These are phyloP conservation scores for Apophysomyces sp. DNA, from an alignment of 371 early-diverging fungal genomes.

Conservation along the genomic window DNA sequence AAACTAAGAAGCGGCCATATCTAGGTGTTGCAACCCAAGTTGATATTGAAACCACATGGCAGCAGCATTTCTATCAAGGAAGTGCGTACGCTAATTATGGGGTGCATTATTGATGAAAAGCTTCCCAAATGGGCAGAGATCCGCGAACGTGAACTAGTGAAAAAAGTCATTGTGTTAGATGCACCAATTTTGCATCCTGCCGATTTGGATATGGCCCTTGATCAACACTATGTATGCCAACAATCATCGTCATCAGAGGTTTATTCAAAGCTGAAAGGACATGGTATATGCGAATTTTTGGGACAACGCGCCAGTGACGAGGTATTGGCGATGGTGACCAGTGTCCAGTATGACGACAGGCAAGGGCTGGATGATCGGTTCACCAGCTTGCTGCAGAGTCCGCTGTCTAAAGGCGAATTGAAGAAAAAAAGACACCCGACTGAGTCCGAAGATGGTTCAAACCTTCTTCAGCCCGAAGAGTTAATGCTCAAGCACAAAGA, in stretches of 20 bases:
- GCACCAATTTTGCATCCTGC: slow-evolving; percentile 26
- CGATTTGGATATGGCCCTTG: slow-evolving; percentile 16
- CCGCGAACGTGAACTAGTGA: slow-evolving; percentile 5
- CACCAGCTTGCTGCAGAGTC: slow-evolving; percentile 23
- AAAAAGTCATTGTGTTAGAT: slow-evolving; percentile 22
- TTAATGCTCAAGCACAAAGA: slow-evolving; percentile 36
- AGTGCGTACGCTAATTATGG: background rate
- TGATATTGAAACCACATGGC: background rate
- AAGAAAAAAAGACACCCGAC: slow-evolving; percentile 23
- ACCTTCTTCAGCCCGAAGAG: slow-evolving; percentile 8
- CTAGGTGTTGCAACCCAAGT: background rate
- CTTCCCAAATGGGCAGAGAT: slow-evolving; percentile 1
- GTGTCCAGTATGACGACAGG: background rate
- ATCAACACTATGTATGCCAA: slow-evolving; percentile 7
- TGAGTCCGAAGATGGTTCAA: slow-evolving; percentile 8
- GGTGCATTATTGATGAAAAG: background rate
- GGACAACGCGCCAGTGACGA: background rate
- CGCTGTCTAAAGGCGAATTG: slow-evolving; percentile 21
- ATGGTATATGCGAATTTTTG: background rate
- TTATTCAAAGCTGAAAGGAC: slow-evolving; percentile 9
- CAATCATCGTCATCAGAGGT: slow-evolving; percentile 8
- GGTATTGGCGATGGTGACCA: background rate
- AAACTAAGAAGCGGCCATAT: background rate
- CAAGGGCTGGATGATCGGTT: slow-evolving; percentile 23
- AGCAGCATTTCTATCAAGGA: background rate